Evolutionary conservation across 768 basidiomycete species (phyloP).

Genomic region (Pisolithus sp.): DNA sequence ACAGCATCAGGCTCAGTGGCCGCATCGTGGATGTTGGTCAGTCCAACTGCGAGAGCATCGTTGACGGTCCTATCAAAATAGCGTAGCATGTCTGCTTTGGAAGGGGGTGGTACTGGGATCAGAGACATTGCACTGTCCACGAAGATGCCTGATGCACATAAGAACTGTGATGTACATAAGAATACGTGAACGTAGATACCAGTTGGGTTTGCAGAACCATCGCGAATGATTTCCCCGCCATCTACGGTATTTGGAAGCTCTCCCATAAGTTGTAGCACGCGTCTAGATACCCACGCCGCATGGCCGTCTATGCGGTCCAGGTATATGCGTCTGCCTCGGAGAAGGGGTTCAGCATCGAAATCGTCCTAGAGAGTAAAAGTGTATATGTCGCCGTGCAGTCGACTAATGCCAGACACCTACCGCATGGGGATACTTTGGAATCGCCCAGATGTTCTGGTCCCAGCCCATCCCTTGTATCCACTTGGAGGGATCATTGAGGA

Average conservation of each 20-base stretch:
- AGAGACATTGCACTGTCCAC: constrained; percentile 85
- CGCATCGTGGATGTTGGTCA: constrained; percentile 91
- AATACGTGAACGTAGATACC: constrained; percentile 33
- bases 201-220: constrained; percentile 55
- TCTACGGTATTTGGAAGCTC: constrained; percentile 55
- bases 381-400: not conserved
- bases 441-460: constrained; percentile 83
- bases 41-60: constrained; percentile 70
- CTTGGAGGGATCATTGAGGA: constrained; percentile 41
- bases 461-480: constrained; percentile 91
- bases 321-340: constrained; percentile 64
- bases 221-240: constrained; percentile 72
- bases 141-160: constrained; percentile 49
- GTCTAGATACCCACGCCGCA: constrained; percentile 78
- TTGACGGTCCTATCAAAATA: constrained; percentile 59
- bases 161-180: not conserved
- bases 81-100: constrained; percentile 44
- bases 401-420: constrained; percentile 33
- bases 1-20: constrained; percentile 43
- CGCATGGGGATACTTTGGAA: constrained; percentile 61
- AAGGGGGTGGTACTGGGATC: constrained; percentile 60
- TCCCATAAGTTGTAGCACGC: constrained; percentile 58
- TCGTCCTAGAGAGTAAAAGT: constrained; percentile 45
- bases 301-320: constrained; percentile 81
- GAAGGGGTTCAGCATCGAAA: constrained; percentile 60